phyloP scores from a whole-genome alignment of 2,329 filamentous ascomycete species.

The Cercospora sp. region DNA sequence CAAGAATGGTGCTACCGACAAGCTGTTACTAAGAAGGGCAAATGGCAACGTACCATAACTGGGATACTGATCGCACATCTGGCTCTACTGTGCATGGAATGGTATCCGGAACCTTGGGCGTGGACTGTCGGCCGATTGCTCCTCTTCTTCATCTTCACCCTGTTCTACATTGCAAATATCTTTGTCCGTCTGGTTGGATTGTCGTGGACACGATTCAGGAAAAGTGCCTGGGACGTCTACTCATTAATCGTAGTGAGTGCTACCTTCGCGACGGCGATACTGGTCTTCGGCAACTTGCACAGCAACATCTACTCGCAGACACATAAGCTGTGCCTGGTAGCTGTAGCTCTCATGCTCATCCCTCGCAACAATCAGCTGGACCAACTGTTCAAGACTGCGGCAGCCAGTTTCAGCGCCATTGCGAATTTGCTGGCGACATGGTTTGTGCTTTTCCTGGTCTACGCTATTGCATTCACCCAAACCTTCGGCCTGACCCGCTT shows the following conservation, averaged over 20 bases:
- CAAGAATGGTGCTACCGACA: constrained; percentile 93
- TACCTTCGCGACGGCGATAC: constrained; percentile 76
- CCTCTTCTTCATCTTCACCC: constrained; percentile 71
- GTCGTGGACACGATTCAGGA: constrained; percentile 86
- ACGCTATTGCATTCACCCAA: constrained; percentile 93
- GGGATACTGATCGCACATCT: constrained; percentile 78
- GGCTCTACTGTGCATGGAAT: constrained; percentile 80
- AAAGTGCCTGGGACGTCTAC: constrained; percentile 94
- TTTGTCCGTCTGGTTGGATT: constrained; percentile 81
- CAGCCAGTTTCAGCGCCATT: constrained; percentile 87
- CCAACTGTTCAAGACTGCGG: constrained; percentile 97
- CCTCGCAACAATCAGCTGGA: constrained; percentile 95
- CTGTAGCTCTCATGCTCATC: constrained; percentile 85
- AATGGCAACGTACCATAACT: constrained; percentile 85
- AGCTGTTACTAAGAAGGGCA: constrained; percentile 89
- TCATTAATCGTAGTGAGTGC: constrained; percentile 77
- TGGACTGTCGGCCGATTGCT: constrained; percentile 68
- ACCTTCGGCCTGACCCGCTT: constrained; percentile 94
- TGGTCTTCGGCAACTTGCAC: constrained; percentile 64
- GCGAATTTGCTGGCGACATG: constrained; percentile 91
- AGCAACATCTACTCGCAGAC: constrained; percentile 70
- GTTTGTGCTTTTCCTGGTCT: constrained; percentile 95
- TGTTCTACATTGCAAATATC: constrained; percentile 82
- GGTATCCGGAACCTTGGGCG: constrained; percentile 68
- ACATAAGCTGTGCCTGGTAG: constrained; percentile 92